These are phyloP conservation scores for Didymella segeticola DNA, from an alignment of 2,329 filamentous ascomycete genomes.

Conservation along the genomic window DNA sequence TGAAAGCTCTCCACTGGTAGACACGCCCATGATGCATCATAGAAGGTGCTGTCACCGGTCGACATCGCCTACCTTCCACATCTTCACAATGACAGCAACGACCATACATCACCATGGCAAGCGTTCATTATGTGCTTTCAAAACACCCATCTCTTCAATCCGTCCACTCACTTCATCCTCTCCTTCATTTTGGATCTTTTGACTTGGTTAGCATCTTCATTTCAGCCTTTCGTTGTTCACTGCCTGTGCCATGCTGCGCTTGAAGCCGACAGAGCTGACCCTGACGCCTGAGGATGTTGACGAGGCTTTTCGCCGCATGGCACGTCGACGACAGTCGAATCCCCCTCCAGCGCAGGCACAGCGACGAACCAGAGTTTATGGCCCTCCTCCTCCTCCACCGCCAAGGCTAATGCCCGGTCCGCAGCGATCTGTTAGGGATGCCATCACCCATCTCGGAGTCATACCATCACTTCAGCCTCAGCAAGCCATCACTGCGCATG, in stretches of 20 bases:
- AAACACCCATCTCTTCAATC: not conserved
- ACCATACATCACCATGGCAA: conserved; percentile 2
- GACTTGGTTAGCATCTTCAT: conserved; percentile 18
- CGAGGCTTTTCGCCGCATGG: conserved; percentile 42
- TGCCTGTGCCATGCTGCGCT: conserved; percentile 42
- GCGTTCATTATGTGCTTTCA: not conserved
- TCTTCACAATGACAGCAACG: not conserved
- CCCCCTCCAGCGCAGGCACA: conserved; percentile 1
- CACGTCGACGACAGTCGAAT: conserved; percentile 26
- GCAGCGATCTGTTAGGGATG: conserved; percentile 38
- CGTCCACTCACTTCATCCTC: not conserved
- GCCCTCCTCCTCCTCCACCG: conserved; percentile 18
- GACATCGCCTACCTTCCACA: not conserved
- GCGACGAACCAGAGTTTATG: conserved; percentile 6
- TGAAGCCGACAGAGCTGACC: conserved; percentile 45
- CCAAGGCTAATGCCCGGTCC: conserved; percentile 40
- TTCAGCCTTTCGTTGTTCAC: conserved; percentile 15
- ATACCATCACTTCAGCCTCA: conserved; percentile 38
- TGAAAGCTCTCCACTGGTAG: not conserved
- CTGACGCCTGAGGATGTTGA: conserved; percentile 47
- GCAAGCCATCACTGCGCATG: conserved; percentile 26
- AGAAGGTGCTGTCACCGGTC: not conserved
- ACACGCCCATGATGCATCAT: not conserved
- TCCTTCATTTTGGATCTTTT: conserved; percentile 2
- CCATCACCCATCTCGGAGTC: conserved; percentile 33